Base-by-base conservation (phyloP, 2,329 filamentous ascomycete species). In the Talaromyces sp. region DNA sequence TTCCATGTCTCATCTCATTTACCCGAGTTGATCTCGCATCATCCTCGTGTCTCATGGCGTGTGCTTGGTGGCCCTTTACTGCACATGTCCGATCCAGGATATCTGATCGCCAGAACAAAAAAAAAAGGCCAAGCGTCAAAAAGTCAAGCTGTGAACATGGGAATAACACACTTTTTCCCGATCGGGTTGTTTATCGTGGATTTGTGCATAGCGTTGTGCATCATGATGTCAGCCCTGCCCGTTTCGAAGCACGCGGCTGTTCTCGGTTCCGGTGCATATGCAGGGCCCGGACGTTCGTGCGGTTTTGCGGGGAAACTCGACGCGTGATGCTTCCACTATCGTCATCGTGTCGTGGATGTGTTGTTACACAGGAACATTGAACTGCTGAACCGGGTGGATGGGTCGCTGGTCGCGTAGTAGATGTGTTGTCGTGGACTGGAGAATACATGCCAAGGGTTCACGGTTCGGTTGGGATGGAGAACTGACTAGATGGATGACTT, bases 181-280 rank as follows among this genome's bases (percentile, higher is more conserved):
- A 22, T 10, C n/a, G n/a, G 16, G n/a, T 39, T 19, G 8, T 11
- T 6, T 10, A 5, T 33, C n/a, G 10, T 14, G 7, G 10, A 30
- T 27, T 33, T 13, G 19, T 20, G 17, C 27, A 44, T 20, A 7
- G n/a, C 14, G 30, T 32, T 33, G 29, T 17, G 42, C 29, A 14
- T n/a, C 42, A 36, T 46, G 43, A 46, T 36, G 43, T 46, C 43
- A 46, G 43, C 33, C 33, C 30, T 35, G 45, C 13, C 17, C 10
- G 19, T 39, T 39, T n/a, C 19, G n/a, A n/a, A n/a, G n/a, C n/a
- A 39, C 36, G 36, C 36, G 27, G 10, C 14, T 47, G 33, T 24
- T 36, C 32, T 46, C 20, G 36, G 22, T 30, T 30, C 45, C 10
- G 13, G 24, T 29, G 44, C 35, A 47, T 47, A 39, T 47, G 45